Base-by-base conservation (phyloP, 2,329 filamentous ascomycete species). In the Colletotrichum tropicale region DNA sequence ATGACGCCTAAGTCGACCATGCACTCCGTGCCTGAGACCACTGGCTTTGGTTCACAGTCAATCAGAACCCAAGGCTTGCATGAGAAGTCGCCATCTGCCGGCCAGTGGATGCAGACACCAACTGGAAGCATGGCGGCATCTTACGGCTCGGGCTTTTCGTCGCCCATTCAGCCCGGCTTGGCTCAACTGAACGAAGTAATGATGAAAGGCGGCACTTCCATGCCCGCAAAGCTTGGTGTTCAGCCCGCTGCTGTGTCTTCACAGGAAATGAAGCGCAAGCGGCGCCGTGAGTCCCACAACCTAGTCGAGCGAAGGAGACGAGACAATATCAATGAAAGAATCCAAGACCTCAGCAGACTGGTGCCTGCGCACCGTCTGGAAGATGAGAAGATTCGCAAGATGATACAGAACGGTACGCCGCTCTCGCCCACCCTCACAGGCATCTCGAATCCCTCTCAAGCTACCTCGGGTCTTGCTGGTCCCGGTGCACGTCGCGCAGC, bases 311-410 rank as follows among this genome's bases (percentile, higher is more conserved):
- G 97, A 72, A 93, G 97, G 67, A 94, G 97, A 77, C 93, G 97
- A 77, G 97, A 98, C 87, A 98, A 98, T 83, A 99, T 99, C 88
- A 99, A 99, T 80, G 97, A 99, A 85, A 93, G 97, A 58, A 99
- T 99, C 77, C 96, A 98, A 82, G 97, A 99, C 82, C 90, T 99
- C 9, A 98, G 96, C 81, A 95, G 96, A 80, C 91, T 99, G 21
- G 96, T 99, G 3, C 97, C 97, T 28, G 90, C 93, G 76, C 97
- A 99, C 84, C 93, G 97, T 76, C 89, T 99, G 4, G 97, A 99
- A 81, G 97, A 98, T 82, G 97, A 99, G 86, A 98, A 98, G 87
- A 94, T 98, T 64, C 94, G 96, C 79, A 98, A 98, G 86, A 93
- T 98, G 82, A 93, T 98, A 70, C 93, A 96, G 81, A 98, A 96